phyloP scores from a whole-genome alignment of 2,329 filamentous ascomycete species.

The Diaporthe caulivora region DNA sequence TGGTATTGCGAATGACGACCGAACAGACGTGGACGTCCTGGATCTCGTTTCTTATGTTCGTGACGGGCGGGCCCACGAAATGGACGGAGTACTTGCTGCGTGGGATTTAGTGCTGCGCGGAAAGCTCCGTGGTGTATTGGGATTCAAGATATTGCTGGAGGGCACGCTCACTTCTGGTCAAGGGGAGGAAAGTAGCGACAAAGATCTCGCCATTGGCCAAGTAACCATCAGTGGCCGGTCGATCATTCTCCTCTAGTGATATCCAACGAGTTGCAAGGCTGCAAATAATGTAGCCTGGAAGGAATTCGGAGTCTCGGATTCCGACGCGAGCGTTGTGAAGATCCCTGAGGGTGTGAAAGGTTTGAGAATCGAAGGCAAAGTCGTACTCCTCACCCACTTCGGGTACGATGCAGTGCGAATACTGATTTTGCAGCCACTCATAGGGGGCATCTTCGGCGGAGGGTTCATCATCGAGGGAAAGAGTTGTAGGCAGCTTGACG shows the following conservation, averaged over 20 bases:
- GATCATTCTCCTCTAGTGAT: neutral
- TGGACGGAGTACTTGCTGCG: slow-evolving; percentile 13
- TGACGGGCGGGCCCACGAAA: neutral
- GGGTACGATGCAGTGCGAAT: slow-evolving; percentile 1
- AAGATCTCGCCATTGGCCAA: neutral
- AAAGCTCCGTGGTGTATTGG: neutral
- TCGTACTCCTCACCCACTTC: slow-evolving; percentile 2
- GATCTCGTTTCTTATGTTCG: neutral
- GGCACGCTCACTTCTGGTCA: neutral
- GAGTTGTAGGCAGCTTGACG: neutral
- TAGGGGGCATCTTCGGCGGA: neutral
- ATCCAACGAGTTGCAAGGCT: slow-evolving; percentile 14
- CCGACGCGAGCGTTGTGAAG: neutral
- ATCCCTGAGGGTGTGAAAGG: neutral
- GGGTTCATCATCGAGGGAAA: accelerated
- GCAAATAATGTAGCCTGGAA: neutral
- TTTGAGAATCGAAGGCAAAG: neutral
- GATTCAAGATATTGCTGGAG: neutral
- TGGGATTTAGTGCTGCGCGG: neutral
- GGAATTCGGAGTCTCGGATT: neutral
- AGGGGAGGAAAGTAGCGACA: neutral
- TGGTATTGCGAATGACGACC: slow-evolving; percentile 14
- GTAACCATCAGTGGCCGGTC: slow-evolving; percentile 2
- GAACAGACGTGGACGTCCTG: neutral
- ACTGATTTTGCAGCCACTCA: neutral